Base-by-base conservation (phyloP, 2,329 filamentous ascomycete species). In the Fusarium odoratissimum region DNA sequence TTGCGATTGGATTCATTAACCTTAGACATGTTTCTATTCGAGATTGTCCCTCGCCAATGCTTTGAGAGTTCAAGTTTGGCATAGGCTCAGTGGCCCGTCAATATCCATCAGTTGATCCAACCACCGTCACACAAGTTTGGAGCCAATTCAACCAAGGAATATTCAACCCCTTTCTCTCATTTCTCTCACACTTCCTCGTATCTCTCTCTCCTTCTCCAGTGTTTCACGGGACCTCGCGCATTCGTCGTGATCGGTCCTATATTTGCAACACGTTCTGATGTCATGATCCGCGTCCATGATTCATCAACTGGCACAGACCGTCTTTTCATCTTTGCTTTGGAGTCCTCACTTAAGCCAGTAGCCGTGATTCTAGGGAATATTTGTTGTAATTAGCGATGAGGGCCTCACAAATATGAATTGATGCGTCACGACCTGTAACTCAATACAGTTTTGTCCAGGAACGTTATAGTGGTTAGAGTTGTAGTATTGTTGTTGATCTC, bases 211-310 rank as follows among this genome's bases (percentile, higher is more conserved):
- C 4, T 19, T n/a, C 17, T 21, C 30, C 35, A 59, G 42, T 35
- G 33, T 62, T 51, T 62, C 69, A 72, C 65, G 56, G 37, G 68
- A 72, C 19, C 49, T 67, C 59, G 44, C 48, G 41, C 16, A 52
- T 38, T 49, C 17, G 45, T 64, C 61, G 41, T 49, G 55, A 23
- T 30, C 30, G 19, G 16, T 17, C 12, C 23, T 17, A 45, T 23
- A 37, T 30, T n/a, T 41, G 23, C 40, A 30, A 60, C 40, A 52
- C 51, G 64, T 54, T 44, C n/a, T 42, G 56, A 70, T 70, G 61
- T 72, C 59, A 72, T 73, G 48, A 38, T 55, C 40, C 54, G 38
- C 59, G 59, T n/a, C 41, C 31, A 75, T 75, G 72, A 74, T 65
- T 73, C 72, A 73, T 73, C 10, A 51, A 21, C n/a, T 64, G 31